Base-by-base conservation (phyloP, 768 basidiomycete genomes). In the Boletus eberwhitei region DNA sequence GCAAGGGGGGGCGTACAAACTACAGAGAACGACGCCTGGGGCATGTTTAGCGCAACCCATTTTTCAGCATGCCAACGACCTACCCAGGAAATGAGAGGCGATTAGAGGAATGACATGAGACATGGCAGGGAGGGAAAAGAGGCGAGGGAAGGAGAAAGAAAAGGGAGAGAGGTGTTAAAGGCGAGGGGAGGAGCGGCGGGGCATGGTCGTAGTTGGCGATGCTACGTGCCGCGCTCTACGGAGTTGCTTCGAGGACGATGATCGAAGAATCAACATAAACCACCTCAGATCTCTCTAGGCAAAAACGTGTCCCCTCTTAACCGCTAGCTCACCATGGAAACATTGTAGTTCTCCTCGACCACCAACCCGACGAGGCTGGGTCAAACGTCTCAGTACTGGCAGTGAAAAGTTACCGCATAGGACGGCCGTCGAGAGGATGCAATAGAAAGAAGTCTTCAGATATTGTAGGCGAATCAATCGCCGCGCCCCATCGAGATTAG, bases 21-120 rank as follows among this genome's bases (percentile, higher is more conserved):
- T 67, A 14, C 73, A 66, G 9, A 73, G 51, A 9, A 74, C 51
- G 52, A 71, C 69, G 8, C 71, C 72, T 70, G 45, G 44, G 31
- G 0, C 8, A 11, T 0, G 36, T 71, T 71, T 4, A 70, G 53
- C 21, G 34, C 3, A 22, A 7, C 9, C 5, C n/a, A n/a, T 2
- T n/a, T n/a, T 37, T 22, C 5, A 4, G 21, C 2, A 32, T 29
- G 8, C 1, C 0, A 17, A 17, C 6, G 50, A 55, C 65, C 13
- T 34, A 67, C 68, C 69, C 2, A 69, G 49, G 40, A 67, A 67
- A 59, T 69, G 68, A 12, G 68, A 65, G 0, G 68, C 67, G 26
- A 69, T 59, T 8, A 69, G 55, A 38, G 63, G 50, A 35, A 68
- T 19, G 24, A 38, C 32, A 7, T 24, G 32, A 2, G 52, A 41